These are phyloP conservation scores for Tetrahymena malaccensis DNA, from an alignment of 73 alveolate species.

Conservation along the genomic window DNA sequence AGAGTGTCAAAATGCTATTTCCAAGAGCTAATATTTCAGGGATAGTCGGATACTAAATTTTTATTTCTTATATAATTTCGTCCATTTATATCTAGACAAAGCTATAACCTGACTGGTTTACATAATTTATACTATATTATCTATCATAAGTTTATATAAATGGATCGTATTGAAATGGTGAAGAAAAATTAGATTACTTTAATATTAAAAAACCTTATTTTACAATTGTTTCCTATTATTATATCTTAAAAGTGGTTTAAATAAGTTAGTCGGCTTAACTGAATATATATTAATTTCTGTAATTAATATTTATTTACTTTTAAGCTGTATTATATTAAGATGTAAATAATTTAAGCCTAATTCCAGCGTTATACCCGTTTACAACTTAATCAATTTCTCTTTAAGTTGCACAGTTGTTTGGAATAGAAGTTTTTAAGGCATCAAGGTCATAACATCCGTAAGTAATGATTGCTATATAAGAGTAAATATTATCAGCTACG, in stretches of 20 bases:
- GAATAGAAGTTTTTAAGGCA: background rate
- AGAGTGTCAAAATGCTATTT: too few species aligned
- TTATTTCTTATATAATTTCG: background rate
- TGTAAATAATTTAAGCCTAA: background rate
- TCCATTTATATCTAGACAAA: background rate
- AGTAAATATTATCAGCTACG: too few species aligned
- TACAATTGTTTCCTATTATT: background rate
- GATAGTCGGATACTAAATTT: background rate
- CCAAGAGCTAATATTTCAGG: background rate
- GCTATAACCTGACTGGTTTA: too few species aligned
- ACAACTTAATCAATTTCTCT: background rate
- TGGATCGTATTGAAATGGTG: background rate
- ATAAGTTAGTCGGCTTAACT: background rate
- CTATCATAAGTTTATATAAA: background rate
- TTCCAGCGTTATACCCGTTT: background rate
- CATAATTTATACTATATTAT: background rate
- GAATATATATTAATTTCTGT: background rate
- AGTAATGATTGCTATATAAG: background rate
- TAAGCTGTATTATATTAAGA: background rate
- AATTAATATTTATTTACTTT: too few species aligned
- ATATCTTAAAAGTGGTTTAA: background rate
- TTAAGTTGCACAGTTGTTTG: background rate
- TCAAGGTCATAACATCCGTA: background rate
- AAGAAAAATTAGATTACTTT: background rate
- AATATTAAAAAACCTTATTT: background rate